Evolutionary conservation across 108 stramenopile species (phyloP), one percentile per base, ranked within the genome.

Genomic region (Cyclotella baltica): DNA sequence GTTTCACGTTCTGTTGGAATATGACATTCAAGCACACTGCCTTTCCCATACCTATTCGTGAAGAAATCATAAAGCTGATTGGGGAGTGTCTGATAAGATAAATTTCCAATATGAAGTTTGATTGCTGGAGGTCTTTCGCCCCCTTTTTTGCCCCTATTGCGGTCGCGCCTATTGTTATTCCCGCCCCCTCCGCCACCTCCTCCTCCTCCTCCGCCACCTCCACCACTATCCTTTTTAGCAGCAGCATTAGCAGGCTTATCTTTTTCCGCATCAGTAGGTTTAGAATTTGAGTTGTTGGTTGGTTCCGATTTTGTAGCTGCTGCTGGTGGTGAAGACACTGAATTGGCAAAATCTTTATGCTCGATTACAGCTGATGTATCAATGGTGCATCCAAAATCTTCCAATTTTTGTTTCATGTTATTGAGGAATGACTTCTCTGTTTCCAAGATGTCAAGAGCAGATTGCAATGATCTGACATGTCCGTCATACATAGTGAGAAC

Each of bases 71-170:
- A 91, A 35, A 95, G 83, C 69, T 91, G 84, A 28, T 85, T 82
- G 31, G 90, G 88, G 10, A 78, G 86, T 33, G 94, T 95, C 43
- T 84, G 75, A 68, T 93, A 95, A 0, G 94, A 86, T 43, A 95
- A 75, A 74, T 95, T 95, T 51, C 94, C 94, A 61, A 95, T 91
- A 48, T 95, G 94, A 40, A 95, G 84, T 82, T 95, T 95, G 48
- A 93, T 89, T 15, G 91, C 89, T 28, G 94, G 88, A 31, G 85
- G 88, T 55, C 89, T 83, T 48, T 87, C 81, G 72, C 63, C 76
- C 36, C 63, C 76, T 29, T 68, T 86, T 62, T 83, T 85, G 28
- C 66, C 40, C 34, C 88, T 71, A 63, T 65, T 67, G 25, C 79
- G 78, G 35, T 40, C 73, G 28, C 82, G 79, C 56, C 56, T 25